These are phyloP conservation scores for Houttuynia cordata DNA, from an alignment of 164 flowering plant genomes.

Conservation along the genomic window DNA sequence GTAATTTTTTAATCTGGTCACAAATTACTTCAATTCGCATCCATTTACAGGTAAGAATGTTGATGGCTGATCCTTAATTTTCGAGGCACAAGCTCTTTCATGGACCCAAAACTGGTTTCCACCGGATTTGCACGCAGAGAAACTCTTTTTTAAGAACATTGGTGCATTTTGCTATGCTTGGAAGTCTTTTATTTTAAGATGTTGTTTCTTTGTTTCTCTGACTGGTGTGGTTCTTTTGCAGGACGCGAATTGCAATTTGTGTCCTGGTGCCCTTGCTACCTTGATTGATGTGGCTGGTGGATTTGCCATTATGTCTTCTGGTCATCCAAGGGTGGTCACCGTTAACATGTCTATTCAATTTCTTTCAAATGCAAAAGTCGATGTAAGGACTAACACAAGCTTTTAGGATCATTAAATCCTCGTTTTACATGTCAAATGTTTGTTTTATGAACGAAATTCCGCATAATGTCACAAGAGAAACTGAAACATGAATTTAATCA, in stretches of 20 bases:
- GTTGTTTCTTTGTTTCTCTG: neutral
- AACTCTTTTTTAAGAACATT: neutral
- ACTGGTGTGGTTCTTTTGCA: constrained; percentile 21
- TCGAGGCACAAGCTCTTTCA: no score
- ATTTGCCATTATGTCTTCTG: constrained; percentile 35
- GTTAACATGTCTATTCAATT: constrained; percentile 75
- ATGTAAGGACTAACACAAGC: constrained; percentile 31
- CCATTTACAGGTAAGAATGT: no score
- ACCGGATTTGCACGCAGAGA: no score
- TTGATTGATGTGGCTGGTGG: constrained; percentile 74
- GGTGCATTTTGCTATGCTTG: neutral
- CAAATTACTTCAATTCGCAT: no score
- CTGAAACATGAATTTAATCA: neutral
- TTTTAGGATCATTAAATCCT: neutral
- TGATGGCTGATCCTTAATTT: no score
- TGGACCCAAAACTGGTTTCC: neutral
- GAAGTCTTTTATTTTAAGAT: neutral
- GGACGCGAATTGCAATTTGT: constrained; percentile 55
- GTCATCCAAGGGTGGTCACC: constrained; percentile 51
- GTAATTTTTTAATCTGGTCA: no score
- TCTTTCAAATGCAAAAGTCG: constrained; percentile 45
- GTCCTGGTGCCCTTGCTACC: constrained; percentile 58
- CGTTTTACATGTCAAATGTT: neutral
- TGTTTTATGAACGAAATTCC: neutral
- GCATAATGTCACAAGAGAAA: no score